Conservation (phyloP, 805 yeast species). For the Candida berthetii region DNA sequence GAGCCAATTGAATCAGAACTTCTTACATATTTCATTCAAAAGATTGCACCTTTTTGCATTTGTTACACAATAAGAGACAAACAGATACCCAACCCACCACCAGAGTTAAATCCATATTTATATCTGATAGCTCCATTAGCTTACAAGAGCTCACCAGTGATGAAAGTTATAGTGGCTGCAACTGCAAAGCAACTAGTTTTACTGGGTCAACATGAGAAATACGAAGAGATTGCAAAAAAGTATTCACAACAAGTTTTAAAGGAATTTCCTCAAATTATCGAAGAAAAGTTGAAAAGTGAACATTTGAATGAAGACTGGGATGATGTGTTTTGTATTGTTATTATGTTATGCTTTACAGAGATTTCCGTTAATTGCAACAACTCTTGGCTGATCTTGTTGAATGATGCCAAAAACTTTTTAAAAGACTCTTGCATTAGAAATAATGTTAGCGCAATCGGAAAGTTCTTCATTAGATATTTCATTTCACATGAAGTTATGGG, state of each 20-base stretch:
- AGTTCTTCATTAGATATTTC: constrained; percentile 31
- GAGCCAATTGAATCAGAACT: constrained; percentile 12
- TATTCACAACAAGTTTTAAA: constrained; percentile 23
- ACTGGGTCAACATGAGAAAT: constrained; percentile 19
- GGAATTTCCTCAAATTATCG: constrained; percentile 25
- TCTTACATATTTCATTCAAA: constrained; percentile 26
- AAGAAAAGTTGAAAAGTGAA: constrained; percentile 12
- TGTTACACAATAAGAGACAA: constrained; percentile 26
- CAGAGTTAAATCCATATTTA: constrained; percentile 30
- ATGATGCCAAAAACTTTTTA: constrained; percentile 30
- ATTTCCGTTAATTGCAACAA: constrained; percentile 33
- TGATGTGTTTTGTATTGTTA: constrained; percentile 31
- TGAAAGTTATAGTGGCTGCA: constrained; percentile 28
- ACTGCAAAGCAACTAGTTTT: constrained; percentile 29
- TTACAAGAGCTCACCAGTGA: constrained; percentile 23
- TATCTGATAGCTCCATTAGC: constrained; percentile 32
- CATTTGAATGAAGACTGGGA: constrained; percentile 27
- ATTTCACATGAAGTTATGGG: constrained; percentile 38
- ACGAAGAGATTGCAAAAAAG: constrained; percentile 18
- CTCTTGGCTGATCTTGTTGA: constrained; percentile 31
- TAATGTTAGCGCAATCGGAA: constrained; percentile 25
- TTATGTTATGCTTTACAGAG: constrained; percentile 34
- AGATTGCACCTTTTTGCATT: constrained; percentile 32
- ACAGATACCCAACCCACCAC: constrained; percentile 9
- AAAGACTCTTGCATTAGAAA: constrained; percentile 19